These are phyloP conservation scores for Pythium chondricola DNA, from an alignment of 352 stramenopile genomes.

Conservation along the genomic window DNA sequence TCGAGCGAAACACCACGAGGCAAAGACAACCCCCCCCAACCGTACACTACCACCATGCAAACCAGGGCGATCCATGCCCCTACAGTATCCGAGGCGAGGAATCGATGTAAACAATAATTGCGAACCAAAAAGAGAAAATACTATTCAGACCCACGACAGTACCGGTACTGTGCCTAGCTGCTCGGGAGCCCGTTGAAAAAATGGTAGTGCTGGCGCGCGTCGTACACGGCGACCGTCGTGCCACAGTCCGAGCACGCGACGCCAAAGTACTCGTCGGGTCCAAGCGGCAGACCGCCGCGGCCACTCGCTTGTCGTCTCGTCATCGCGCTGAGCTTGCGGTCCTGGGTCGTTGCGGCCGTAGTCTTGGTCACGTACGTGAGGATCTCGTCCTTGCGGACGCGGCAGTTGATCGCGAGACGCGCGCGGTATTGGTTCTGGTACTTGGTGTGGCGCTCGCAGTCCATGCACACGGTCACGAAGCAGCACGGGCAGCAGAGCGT, in stretches of 20 bases:
- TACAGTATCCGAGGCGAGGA: too few relatives aligned
- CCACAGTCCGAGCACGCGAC: constrained; percentile 71
- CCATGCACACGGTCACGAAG: constrained; percentile 75
- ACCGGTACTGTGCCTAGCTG: too few relatives aligned
- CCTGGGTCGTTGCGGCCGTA: constrained; percentile 22
- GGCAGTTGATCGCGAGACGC: constrained; percentile 56
- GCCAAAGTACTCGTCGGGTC: constrained; percentile 53
- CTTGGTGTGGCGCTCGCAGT: constrained; percentile 56
- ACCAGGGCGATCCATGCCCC: too few relatives aligned
- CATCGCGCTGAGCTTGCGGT: constrained; percentile 29
- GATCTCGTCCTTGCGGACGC: constrained; percentile 61
- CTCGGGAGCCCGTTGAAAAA: constrained; percentile 79
- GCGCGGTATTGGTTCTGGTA: constrained; percentile 73
- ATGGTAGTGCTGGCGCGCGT: constrained; percentile 51
- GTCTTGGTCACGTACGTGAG: constrained; percentile 40
- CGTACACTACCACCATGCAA: too few relatives aligned
- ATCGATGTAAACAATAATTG: too few relatives aligned
- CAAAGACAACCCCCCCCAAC: too few relatives aligned
- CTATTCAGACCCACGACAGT: too few relatives aligned
- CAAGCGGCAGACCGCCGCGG: constrained; percentile 20
- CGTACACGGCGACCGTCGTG: constrained; percentile 67
- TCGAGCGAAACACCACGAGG: too few relatives aligned
- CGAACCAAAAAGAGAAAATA: background rate
- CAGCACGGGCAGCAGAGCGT: constrained; percentile 74
- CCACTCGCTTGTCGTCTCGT: constrained; percentile 12